Base-by-base conservation (phyloP, 305 asterid species). In the Rubia peregrina region DNA sequence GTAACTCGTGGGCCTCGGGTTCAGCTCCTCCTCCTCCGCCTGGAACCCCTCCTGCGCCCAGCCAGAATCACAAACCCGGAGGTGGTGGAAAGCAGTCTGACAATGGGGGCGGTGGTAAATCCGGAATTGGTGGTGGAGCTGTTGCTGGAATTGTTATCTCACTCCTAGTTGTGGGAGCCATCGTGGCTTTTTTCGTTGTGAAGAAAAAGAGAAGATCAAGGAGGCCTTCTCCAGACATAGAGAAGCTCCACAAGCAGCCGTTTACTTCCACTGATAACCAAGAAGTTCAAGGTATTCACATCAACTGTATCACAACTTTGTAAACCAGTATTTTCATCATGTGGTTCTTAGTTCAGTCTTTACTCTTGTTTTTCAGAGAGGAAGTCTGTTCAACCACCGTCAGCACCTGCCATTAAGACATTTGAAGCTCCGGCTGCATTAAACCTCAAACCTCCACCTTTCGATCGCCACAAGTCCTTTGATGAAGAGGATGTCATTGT, bases 11-110 rank as follows among this genome's bases (percentile, higher is more conserved):
- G 82, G 84, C 73, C 80, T 49, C 85, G 0, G 98, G 96, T 68
- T 84, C 99, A n/a, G 99, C 97, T 43, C 96, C 96, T 71, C 95
- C 96, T 61, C 95, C 97, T 61, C 98, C 98, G 30, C 98, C 97
- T 48, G 96, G 98, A 80, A 83, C 96, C 17, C 98, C 97, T 66
- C 89, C 97, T 7, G 89, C 87, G 42, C 63, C 69, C 7, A 10
- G 22, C 64, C 30, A n/a, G 60, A 63, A 51, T 49, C 76, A 49
- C 40, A 74, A 74, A 44, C 41, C 77, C 12, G 69, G 89, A 44
- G 83, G 85, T 48, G 63, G 74, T 60, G 71, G 77, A 74, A 67
- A 81, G 69, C 76, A 86, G 6, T 74, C 87, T 9, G 76, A 56
- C 59, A 73, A 79, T 10, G 83, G 79, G 41, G 88, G 88, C 40